Conservation (phyloP, 2,329 filamentous ascomycete genomes). For the Monosporascus cannonballus region DNA sequence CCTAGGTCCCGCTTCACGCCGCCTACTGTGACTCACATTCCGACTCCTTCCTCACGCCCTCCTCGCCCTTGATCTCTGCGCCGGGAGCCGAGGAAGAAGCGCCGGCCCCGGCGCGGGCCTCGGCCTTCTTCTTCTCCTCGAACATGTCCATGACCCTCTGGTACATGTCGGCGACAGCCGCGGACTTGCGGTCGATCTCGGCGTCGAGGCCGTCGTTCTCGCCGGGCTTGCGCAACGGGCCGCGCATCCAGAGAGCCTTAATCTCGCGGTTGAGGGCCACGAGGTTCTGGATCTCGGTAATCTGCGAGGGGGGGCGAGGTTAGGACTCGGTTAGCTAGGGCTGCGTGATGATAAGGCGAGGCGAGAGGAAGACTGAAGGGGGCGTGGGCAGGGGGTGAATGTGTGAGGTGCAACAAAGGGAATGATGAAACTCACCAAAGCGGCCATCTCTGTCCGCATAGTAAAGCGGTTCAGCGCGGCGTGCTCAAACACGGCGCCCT, state of each 20-base stretch:
- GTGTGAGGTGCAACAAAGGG: background rate
- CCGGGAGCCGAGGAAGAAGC: background rate
- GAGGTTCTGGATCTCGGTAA: conserved; percentile 37
- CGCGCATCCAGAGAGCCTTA: conserved; percentile 44
- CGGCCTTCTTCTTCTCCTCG: background rate
- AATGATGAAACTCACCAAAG: conserved; percentile 23
- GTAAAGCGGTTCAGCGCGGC: conserved; percentile 33
- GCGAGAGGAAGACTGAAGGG: background rate
- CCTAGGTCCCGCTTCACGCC: background rate
- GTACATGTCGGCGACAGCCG: conserved; percentile 27
- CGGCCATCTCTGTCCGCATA: conserved; percentile 32
- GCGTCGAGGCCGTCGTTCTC: conserved; percentile 32
- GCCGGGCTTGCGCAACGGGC: conserved; percentile 37
- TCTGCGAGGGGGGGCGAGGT: conserved; percentile 18
- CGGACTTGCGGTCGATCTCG: conserved; percentile 30
- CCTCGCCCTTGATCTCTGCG: background rate
- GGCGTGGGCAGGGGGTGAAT: background rate
- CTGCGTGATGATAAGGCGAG: background rate
- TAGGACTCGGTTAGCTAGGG: background rate
- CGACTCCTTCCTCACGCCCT: background rate
- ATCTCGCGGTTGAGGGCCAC: conserved; percentile 40
- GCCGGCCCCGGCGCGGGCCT: background rate
- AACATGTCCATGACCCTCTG: conserved; percentile 21
- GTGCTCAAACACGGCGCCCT: conserved; percentile 29
- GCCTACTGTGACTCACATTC: background rate